Percentiles rank a stretch among this genome's conserved stretches.
These are phyloP conservation scores for Vigna reflexopilosa DNA, from an alignment of 306 rosid genomes.

Conservation along the genomic window DNA sequence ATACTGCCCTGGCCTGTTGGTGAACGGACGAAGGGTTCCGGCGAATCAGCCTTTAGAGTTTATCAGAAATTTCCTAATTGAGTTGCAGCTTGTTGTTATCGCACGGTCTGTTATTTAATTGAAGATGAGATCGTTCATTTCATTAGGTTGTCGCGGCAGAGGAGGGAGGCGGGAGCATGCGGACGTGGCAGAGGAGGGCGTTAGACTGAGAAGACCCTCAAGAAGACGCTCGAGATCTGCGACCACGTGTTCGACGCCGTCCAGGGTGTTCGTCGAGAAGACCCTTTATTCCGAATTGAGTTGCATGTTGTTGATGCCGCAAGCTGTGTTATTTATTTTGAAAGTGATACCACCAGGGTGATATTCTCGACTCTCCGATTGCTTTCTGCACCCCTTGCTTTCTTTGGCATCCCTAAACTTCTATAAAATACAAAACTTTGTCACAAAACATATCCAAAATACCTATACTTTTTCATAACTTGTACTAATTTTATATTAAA, in stretches of 20 bases:
- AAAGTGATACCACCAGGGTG: background rate
- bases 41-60: background rate
- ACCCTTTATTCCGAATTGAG: background rate
- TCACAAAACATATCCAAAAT: too few relatives aligned
- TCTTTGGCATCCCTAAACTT: too few relatives aligned
- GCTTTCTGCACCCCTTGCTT: too few relatives aligned
- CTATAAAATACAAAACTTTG: too few relatives aligned
- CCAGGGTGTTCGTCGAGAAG: constrained; percentile 51
- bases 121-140: constrained; percentile 26
- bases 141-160: too few relatives aligned
- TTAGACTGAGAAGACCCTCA: constrained; percentile 54
- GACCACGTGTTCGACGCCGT: constrained; percentile 71
- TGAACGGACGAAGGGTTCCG: constrained; percentile 9
- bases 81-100: background rate
- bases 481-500: too few relatives aligned
- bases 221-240: constrained; percentile 70
- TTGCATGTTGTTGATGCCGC: background rate
- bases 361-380: too few relatives aligned
- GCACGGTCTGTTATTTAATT: constrained; percentile 1
- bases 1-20: background rate
- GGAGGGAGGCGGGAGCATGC: too few relatives aligned
- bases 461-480: too few relatives aligned
- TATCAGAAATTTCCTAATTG: constrained; percentile 33
- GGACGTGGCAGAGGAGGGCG: too few relatives aligned
- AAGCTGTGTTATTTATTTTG: constrained; percentile 1